Base-by-base conservation (phyloP, 805 yeast genomes). In the Saccharomycopsis lassenensis region DNA sequence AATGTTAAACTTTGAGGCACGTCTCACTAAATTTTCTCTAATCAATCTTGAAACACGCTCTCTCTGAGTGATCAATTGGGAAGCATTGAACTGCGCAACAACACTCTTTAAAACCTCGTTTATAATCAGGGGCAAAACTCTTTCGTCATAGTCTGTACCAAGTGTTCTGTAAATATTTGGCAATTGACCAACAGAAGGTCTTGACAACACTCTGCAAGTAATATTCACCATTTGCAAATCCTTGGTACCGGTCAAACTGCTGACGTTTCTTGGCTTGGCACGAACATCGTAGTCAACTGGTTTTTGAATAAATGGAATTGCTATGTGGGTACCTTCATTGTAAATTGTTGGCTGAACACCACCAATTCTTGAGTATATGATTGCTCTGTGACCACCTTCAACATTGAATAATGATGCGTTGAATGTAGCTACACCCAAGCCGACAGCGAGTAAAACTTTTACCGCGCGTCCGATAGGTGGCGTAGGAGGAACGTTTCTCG, bases 301-400 rank as follows among this genome's bases (percentile, higher is more conserved):
- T 33, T 84, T 80, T 59, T 91, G 96, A 37, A 91, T 61, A 87
- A 96, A 87, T 27, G 98, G 98, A 46, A 89, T 65, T 33, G 85
- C 78, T 48, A 91, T 66, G 61, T 91, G 98, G 2, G 98, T 91
- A 48, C 98, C 98, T 64, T 91, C 98, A 32, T 73, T 73, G 56
- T 77, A 85, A 46, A 91, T 84, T 42, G 67, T 71, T 12, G 87
- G 76, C 53, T 76, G 81, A 32, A 91, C 77, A 54, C 98, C 98
- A 33, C 74, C 69, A 19, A 86, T 34, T 54, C 98, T 75, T 18
- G 94, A 85, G 57, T 91, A 91, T 25, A 91, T 71, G 52, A 91
- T 87, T 12, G 96, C 98, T 55, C 98, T 71, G 59, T 89, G 97
- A 60, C 98, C 98, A 74, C 98, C 98, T 59, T 91, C 97, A 42